Evolutionary conservation across 805 yeast species (phyloP).

Genomic region (Jamesozyma lodderae): DNA sequence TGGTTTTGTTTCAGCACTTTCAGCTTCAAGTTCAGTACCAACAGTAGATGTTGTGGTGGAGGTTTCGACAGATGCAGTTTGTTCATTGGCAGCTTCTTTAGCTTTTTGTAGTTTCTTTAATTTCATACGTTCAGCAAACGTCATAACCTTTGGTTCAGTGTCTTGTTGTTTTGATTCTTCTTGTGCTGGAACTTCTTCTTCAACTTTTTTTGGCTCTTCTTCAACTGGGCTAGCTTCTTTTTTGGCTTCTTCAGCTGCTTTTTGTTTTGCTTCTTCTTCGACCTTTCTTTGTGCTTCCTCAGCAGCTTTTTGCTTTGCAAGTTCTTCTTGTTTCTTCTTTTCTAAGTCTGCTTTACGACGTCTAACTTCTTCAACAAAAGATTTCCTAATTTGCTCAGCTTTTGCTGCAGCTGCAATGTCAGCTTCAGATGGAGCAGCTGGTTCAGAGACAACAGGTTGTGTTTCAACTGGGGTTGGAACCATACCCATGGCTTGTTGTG

Average conservation of each 20-base stretch:
- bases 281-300: too few species aligned
- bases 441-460: conserved; percentile 7
- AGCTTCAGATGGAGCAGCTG: conserved; percentile 8
- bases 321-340: conserved; percentile 18
- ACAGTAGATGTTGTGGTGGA: conserved; percentile 8
- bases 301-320: conserved; percentile 6
- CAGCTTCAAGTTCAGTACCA: conserved; percentile 10
- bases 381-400: conserved; percentile 17
- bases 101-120: conserved; percentile 14
- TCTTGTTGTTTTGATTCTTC: conserved; percentile 1
- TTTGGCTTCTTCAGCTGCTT: conserved; percentile 20
- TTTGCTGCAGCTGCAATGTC: conserved; percentile 1
- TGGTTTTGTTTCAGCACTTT: neutral
- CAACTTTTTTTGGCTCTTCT: conserved; percentile 4
- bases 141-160: conserved; percentile 7
- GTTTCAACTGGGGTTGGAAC: conserved; percentile 26
- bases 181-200: conserved; percentile 1
- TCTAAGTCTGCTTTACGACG: conserved; percentile 26
- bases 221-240: conserved; percentile 1
- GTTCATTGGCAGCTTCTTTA: conserved; percentile 2
- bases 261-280: too few species aligned
- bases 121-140: conserved; percentile 22
- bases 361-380: conserved; percentile 25
- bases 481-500: conserved; percentile 16
- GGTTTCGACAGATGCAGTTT: conserved; percentile 12